Evolutionary conservation across 805 yeast species (phyloP).

Genomic region (Diddensiella transvaalensis): DNA sequence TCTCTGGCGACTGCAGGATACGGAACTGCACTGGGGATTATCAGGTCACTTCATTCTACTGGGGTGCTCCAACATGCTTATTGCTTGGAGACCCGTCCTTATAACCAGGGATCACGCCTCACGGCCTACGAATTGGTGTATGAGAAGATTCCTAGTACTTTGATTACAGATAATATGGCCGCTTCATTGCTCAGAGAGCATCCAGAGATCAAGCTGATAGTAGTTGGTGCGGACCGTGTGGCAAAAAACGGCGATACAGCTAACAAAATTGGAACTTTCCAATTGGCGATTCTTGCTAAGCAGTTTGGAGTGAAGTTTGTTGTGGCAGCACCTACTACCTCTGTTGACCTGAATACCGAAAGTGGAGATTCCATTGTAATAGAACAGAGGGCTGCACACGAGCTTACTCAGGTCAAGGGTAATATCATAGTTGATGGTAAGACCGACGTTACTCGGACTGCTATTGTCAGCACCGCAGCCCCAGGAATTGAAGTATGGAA

Average conservation of each 20-base stretch:
- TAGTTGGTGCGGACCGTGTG: constrained; percentile 94
- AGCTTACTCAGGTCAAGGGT: constrained; percentile 75
- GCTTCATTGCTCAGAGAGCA: constrained; percentile 59
- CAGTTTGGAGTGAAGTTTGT: constrained; percentile 71
- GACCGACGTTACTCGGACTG: constrained; percentile 28
- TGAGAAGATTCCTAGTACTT: constrained; percentile 82
- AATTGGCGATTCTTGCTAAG: constrained; percentile 71
- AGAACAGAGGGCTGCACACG: constrained; percentile 82
- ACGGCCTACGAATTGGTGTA: constrained; percentile 88
- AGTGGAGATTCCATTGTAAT: constrained; percentile 75
- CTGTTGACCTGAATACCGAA: constrained; percentile 66
- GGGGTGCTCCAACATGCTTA: constrained; percentile 66
- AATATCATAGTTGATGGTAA: constrained; percentile 43
- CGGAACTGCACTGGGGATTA: constrained; percentile 94
- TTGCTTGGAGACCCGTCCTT: constrained; percentile 93
- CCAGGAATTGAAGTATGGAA: constrained; percentile 87
- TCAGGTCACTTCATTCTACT: constrained; percentile 58
- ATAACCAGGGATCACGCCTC: constrained; percentile 91
- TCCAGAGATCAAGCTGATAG: constrained; percentile 79
- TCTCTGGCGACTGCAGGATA: constrained; percentile 96
- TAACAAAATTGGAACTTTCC: constrained; percentile 93
- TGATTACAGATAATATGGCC: constrained; percentile 90
- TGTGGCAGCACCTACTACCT: constrained; percentile 94
- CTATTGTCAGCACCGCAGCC: constrained; percentile 77
- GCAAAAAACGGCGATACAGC: constrained; percentile 95